Evolutionary conservation across 2,329 filamentous ascomycete genomes (phyloP).

Genomic region (Drechslerella stenobrocha): DNA sequence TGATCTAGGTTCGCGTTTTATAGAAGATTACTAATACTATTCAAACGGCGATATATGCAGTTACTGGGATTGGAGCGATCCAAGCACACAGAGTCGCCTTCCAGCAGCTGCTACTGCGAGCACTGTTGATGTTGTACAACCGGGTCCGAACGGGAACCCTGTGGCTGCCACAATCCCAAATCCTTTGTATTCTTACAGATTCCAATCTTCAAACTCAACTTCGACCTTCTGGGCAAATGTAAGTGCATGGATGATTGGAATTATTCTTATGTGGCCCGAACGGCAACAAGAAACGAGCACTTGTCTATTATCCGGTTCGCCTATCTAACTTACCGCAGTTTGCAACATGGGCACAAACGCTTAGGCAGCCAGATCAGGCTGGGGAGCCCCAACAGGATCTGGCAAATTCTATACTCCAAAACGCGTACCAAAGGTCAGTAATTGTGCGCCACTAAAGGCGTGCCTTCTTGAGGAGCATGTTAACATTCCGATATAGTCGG

Average conservation of each 20-base stretch:
- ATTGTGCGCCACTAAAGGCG: too few species aligned
- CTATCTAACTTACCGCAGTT: conserved; percentile 16
- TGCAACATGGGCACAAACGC: conserved; percentile 32
- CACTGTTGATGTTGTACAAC: conserved; percentile 42
- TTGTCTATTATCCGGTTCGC: too few species aligned
- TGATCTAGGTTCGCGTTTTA: too few species aligned
- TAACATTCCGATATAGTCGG: too few species aligned
- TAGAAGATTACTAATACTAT: too few species aligned
- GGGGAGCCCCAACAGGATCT: conserved; percentile 24
- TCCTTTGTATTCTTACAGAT: conserved; percentile 28
- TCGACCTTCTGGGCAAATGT: conserved; percentile 28
- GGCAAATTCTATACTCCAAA: conserved; percentile 23
- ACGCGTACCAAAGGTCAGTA: conserved; percentile 27
- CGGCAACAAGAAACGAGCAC: too few species aligned
- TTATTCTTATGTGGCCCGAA: too few species aligned
- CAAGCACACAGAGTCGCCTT: conserved; percentile 41
- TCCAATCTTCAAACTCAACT: conserved; percentile 18
- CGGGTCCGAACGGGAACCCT: conserved; percentile 33
- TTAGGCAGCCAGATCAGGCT: conserved; percentile 19
- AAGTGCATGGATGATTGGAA: too few species aligned
- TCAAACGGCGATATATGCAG: conserved; percentile 23
- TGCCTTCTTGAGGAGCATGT: too few species aligned
- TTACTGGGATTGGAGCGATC: conserved; percentile 52
- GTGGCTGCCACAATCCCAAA: conserved; percentile 26
- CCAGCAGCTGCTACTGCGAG: conserved; percentile 33